These are phyloP conservation scores for Pulveroboletus ravenelii DNA, from an alignment of 768 basidiomycete species.

Conservation along the genomic window DNA sequence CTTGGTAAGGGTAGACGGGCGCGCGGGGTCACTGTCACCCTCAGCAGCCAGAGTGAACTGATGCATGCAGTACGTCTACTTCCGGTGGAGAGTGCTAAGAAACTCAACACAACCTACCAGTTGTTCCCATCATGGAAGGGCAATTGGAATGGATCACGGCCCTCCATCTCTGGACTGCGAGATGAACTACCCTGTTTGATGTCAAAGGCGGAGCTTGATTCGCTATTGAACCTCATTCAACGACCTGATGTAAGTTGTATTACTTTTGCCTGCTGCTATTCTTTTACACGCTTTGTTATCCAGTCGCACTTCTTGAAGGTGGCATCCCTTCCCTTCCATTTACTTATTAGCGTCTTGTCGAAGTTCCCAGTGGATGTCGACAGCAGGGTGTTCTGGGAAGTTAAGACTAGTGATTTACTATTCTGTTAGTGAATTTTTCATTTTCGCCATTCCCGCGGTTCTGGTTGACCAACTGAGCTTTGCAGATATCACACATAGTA, in stretches of 20 bases:
- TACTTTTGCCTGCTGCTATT: background rate
- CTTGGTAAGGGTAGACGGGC: constrained; percentile 76
- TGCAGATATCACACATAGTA: constrained; percentile 36
- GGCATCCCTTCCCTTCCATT: constrained; percentile 75
- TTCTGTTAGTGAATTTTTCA: constrained; percentile 51
- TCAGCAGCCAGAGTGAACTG: constrained; percentile 74
- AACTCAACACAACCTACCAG: constrained; percentile 31
- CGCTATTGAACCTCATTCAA: constrained; percentile 64
- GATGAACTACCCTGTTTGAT: constrained; percentile 59
- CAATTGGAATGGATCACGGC: constrained; percentile 60
- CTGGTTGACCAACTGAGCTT: constrained; percentile 5
- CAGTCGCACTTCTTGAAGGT: constrained; percentile 87
- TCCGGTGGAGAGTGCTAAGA: background rate
- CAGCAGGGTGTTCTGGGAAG: constrained; percentile 72
- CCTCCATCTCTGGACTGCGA: constrained; percentile 61
- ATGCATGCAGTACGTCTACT: constrained; percentile 60
- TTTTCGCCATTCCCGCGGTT: background rate
- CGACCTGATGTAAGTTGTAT: constrained; percentile 62
- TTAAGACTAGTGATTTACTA: constrained; percentile 54
- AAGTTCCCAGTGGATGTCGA: constrained; percentile 79
- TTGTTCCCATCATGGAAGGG: constrained; percentile 82
- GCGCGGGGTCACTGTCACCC: constrained; percentile 78
- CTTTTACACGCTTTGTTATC: constrained; percentile 13
- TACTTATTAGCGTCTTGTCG: constrained; percentile 65
- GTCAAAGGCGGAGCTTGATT: constrained; percentile 61